phyloP scores from a whole-genome alignment of 352 stramenopile genomes.

The Pythium volutum region DNA sequence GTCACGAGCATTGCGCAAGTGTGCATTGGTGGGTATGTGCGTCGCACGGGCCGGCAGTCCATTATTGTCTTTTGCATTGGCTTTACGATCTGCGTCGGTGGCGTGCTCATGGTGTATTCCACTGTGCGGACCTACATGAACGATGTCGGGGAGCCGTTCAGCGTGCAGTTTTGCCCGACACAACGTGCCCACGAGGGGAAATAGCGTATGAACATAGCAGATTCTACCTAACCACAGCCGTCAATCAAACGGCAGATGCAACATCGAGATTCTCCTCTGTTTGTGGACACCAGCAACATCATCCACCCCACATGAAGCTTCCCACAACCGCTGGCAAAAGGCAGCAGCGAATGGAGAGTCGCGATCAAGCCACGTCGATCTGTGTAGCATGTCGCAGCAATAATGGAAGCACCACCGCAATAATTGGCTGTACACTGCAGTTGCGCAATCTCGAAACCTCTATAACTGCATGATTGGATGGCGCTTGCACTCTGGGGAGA shows the following conservation, averaged over 20 bases:
- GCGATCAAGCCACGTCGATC: too few relatives aligned
- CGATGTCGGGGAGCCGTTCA: slow-evolving; percentile 29
- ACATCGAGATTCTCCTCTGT: too few relatives aligned
- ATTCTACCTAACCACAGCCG: too few relatives aligned
- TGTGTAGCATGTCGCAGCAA: neutral
- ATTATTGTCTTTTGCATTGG: slow-evolving; percentile 55
- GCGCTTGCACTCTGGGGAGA: neutral
- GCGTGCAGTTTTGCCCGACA: slow-evolving; percentile 11
- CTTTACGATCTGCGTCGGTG: slow-evolving; percentile 40
- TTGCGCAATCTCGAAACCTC: slow-evolving; percentile 2
- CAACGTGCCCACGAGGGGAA: neutral
- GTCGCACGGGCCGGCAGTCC: slow-evolving; percentile 41
- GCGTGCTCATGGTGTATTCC: slow-evolving; percentile 48
- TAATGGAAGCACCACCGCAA: neutral
- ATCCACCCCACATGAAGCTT: too few relatives aligned
- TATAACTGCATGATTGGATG: neutral
- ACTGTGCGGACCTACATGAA: slow-evolving; percentile 44
- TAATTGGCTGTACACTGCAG: neutral
- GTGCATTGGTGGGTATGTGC: slow-evolving; percentile 51
- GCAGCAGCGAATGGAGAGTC: too few relatives aligned
- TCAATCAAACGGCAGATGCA: neutral
- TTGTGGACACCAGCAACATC: too few relatives aligned
- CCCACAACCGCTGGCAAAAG: too few relatives aligned
- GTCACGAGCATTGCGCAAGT: slow-evolving; percentile 47
- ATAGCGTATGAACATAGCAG: too few relatives aligned